These are phyloP conservation scores for Neolentinus lepideus DNA, from an alignment of 1,284 basidiomycete genomes.

Conservation along the genomic window DNA sequence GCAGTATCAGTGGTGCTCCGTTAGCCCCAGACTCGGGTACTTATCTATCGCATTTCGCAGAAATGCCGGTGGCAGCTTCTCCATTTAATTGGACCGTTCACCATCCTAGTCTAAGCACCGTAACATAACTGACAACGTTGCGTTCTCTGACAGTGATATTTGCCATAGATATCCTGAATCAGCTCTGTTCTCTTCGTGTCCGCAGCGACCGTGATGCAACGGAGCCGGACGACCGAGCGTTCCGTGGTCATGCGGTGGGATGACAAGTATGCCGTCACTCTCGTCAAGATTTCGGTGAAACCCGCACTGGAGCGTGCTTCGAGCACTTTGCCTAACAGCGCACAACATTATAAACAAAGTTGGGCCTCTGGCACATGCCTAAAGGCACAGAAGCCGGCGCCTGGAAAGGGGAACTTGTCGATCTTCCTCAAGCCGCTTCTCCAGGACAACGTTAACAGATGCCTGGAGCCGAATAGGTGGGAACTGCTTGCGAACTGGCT, in stretches of 20 bases:
- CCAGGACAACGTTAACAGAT: background rate
- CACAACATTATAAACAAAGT: slow-evolving; percentile 1
- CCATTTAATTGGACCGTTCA: background rate
- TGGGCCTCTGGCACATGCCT: background rate
- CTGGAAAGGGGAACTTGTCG: background rate
- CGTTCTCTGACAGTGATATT: background rate
- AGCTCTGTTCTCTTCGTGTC: background rate
- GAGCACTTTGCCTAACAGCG: background rate
- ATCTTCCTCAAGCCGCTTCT: background rate
- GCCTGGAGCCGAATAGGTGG: background rate
- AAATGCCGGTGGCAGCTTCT: background rate
- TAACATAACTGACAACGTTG: background rate
- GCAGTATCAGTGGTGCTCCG: no score
- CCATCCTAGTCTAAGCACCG: background rate
- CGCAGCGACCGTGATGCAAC: background rate
- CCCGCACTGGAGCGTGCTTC: background rate
- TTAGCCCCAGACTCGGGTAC: no score
- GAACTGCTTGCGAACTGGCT: background rate
- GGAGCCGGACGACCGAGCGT: slow-evolving; percentile 2
- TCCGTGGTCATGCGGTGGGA: slow-evolving; percentile 1
- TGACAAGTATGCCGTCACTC: background rate
- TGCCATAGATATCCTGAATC: background rate
- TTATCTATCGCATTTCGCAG: background rate
- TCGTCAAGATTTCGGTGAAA: slow-evolving; percentile 3
- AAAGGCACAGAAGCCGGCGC: slow-evolving; percentile 2